Conservation (phyloP, 2,329 filamentous ascomycete genomes). For the Thelonectria rubi region DNA sequence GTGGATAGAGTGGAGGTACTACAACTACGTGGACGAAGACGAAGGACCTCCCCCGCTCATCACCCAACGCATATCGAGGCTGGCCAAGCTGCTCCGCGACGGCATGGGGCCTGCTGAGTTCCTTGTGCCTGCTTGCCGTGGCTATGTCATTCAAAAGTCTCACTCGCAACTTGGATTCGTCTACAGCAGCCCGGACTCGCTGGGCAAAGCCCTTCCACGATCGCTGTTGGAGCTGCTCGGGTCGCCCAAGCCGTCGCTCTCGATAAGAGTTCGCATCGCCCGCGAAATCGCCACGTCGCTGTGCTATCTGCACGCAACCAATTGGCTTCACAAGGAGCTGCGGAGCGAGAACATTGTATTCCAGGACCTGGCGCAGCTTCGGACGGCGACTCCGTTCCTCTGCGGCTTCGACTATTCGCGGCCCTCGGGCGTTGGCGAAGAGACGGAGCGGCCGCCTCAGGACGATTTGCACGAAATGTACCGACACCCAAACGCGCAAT, state of each 20-base stretch:
- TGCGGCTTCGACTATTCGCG: slow-evolving; percentile 15
- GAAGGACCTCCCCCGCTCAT: slow-evolving; percentile 5
- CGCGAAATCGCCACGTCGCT: not conserved
- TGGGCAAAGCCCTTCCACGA: not conserved
- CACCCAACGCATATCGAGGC: slow-evolving; percentile 2
- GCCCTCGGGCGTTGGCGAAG: not conserved
- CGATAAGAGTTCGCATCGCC: slow-evolving; percentile 2
- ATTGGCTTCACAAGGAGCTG: slow-evolving; percentile 6
- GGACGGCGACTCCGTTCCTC: not conserved
- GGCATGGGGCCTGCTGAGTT: slow-evolving; percentile 12
- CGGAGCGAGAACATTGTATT: slow-evolving; percentile 9
- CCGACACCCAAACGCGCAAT: slow-evolving; percentile 7
- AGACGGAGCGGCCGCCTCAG: slow-evolving; percentile 2
- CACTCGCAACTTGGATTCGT: slow-evolving; percentile 6
- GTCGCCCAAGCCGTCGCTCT: not conserved
- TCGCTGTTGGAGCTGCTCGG: not conserved
- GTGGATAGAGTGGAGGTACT: slow-evolving; percentile 16
- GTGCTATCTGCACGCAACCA: slow-evolving; percentile 10
- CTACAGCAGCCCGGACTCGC: not conserved
- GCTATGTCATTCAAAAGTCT: not conserved
- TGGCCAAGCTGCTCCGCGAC: slow-evolving; percentile 7
- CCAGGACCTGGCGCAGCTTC: not conserved
- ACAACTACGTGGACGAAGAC: slow-evolving; percentile 1
- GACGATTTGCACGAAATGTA: slow-evolving; percentile 3
- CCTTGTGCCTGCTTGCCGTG: slow-evolving; percentile 1